Evolutionary conservation across 2,329 filamentous ascomycete species (phyloP), one percentile per base, ranked within the genome.

Genomic region (Aspergillus brunneoviolaceus): DNA sequence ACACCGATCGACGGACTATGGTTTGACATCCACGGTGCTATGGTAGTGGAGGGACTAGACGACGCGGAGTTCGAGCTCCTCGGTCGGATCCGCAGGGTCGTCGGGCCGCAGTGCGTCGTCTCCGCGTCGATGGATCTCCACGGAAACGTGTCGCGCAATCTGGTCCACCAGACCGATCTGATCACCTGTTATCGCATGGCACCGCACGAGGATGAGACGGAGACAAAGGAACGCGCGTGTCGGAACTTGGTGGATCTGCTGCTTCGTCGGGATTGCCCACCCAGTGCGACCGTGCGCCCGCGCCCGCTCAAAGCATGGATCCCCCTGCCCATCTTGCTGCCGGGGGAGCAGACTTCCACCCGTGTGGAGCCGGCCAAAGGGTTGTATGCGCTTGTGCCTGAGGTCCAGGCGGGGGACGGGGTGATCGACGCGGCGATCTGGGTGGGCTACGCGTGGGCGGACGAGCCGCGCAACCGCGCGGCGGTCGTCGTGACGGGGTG

Each of bases 361-460:
- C 77, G 82, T 5, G 74, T 80, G 25, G 81, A 84, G 64, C 82
- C 82, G 0, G 82, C 82, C 0, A 79, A 80, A 60, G 75, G 77
- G 51, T 79, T 85, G 0, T 85, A 85, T 62, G 79, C 72, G 1
- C 76, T 79, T 0, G 76, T 85, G 0, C 75, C 81, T 0, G 68
- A 65, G 0, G 76, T 83, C 0, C 81, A 81, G 66, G 71, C 72
- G 0, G 60, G 63, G 9, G 64, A 75, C 0, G 79, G 77, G 0
- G 72, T 84, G 1, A 69, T 84, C 12, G 82, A 85, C 64, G 82
- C 82, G 0, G 81, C 81, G 0, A 76, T 84, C 29, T 85, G 82
- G 82, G 82, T 84, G 0, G 82, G 82, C 2, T 85, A 85, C 63
- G 79, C 82, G 0, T 84, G 82, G 82, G 82, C 82, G 0, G 82